These are phyloP conservation scores for Borovskyia barvae DNA, from an alignment of 208 protist species.

Conservation along the genomic window DNA sequence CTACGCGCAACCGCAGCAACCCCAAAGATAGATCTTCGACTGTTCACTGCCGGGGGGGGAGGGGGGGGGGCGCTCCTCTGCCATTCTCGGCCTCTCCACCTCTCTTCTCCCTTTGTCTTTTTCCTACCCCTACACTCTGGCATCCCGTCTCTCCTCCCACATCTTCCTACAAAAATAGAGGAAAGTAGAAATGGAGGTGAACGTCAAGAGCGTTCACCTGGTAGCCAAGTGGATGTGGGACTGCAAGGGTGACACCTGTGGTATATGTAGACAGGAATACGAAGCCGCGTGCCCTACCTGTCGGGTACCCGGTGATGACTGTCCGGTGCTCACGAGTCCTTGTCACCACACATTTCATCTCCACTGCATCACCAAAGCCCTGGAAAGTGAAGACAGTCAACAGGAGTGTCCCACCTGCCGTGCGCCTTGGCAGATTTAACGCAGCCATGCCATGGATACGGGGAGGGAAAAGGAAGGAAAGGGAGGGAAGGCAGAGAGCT, in stretches of 20 bases:
- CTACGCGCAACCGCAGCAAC: too few relatives aligned
- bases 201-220: slow-evolving; percentile 71
- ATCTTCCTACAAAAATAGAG: too few relatives aligned
- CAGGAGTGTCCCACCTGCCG: slow-evolving; percentile 82
- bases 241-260: slow-evolving; percentile 83
- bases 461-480: neutral
- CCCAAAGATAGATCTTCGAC: too few relatives aligned
- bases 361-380: slow-evolving; percentile 98
- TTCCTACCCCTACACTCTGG: too few relatives aligned
- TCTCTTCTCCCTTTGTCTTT: too few relatives aligned
- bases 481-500: too few relatives aligned
- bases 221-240: slow-evolving; percentile 90
- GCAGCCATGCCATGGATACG: neutral
- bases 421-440: slow-evolving; percentile 68
- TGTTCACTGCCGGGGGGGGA: too few relatives aligned
- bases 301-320: slow-evolving; percentile 88
- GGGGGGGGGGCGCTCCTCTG: too few relatives aligned
- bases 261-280: slow-evolving; percentile 81
- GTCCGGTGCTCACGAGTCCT: slow-evolving; percentile 96
- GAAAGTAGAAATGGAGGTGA: slow-evolving; percentile 85
- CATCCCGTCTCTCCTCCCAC: too few relatives aligned
- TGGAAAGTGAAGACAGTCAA: slow-evolving; percentile 50
- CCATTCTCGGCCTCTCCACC: too few relatives aligned
- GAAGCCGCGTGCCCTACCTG: slow-evolving; percentile 88
- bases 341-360: slow-evolving; percentile 99